Evolutionary conservation across 164 flowering plant genomes (phyloP).

Genomic region (Taxillus chinensis): DNA sequence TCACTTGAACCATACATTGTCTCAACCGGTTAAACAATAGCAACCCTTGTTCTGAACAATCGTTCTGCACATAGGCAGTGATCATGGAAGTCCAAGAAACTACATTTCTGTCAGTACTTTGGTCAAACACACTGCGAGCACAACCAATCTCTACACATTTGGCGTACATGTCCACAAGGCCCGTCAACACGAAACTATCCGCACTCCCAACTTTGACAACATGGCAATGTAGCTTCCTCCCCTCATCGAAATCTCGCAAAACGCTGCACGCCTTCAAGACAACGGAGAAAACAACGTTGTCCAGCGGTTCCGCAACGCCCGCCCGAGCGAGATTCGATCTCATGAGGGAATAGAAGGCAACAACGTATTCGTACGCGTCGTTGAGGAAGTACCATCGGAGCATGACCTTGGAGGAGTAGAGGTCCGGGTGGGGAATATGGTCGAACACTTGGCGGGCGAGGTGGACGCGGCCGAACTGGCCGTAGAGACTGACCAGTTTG

Average conservation of each 20-base stretch:
- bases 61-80: slow-evolving; percentile 56
- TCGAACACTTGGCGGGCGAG: slow-evolving; percentile 53
- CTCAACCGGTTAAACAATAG: slow-evolving; percentile 61
- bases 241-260: slow-evolving; percentile 33
- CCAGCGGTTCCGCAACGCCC: slow-evolving; percentile 20
- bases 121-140: slow-evolving; percentile 39
- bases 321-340: too few relatives aligned
- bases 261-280: slow-evolving; percentile 64
- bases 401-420: slow-evolving; percentile 61
- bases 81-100: slow-evolving; percentile 77
- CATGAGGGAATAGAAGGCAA: slow-evolving; percentile 36
- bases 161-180: slow-evolving; percentile 58
- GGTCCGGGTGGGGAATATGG: slow-evolving; percentile 41
- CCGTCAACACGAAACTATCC: slow-evolving; percentile 52
- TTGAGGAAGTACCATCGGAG: slow-evolving; percentile 54
- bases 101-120: too few relatives aligned
- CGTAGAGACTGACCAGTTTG: slow-evolving; percentile 52
- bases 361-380: slow-evolving; percentile 26
- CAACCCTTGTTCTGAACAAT: slow-evolving; percentile 42
- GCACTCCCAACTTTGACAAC: slow-evolving; percentile 42
- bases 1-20: slow-evolving; percentile 32
- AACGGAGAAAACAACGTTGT: slow-evolving; percentile 47
- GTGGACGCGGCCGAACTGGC: slow-evolving; percentile 31
- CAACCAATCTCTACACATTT: slow-evolving; percentile 42
- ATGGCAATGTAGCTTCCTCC: slow-evolving; percentile 49